phyloP scores from a whole-genome alignment of 257 asterid species.

The Coffea canephora region DNA sequence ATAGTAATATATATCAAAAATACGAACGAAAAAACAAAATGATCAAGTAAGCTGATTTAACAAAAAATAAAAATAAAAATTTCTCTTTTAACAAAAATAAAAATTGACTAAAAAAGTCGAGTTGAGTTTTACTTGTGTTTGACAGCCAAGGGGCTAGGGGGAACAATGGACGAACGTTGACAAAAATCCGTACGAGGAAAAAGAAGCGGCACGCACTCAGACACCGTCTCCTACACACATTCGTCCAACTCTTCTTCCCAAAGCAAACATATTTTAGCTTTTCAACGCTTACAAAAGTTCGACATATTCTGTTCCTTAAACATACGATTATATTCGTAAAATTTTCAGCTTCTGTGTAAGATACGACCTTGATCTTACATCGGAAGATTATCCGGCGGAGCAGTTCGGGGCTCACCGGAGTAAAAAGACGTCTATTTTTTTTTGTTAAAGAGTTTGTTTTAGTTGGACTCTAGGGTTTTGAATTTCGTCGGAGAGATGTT shows the following conservation, averaged over 20 bases:
- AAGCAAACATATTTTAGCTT: neutral
- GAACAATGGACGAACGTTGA: too few relatives aligned
- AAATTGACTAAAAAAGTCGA: neutral
- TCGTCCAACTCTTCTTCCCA: neutral
- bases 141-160: neutral
- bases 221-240: constrained; percentile 8
- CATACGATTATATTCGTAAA: neutral
- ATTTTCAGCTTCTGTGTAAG: neutral
- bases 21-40: too few relatives aligned
- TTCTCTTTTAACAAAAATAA: neutral
- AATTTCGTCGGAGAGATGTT: constrained; percentile 35
- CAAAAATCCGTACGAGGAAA: neutral
- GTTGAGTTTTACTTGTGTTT: neutral
- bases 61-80: too few relatives aligned
- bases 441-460: constrained; percentile 2
- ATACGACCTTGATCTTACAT: constrained; percentile 17
- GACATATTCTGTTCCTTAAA: neutral
- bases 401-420: neutral
- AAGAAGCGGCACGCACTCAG: neutral
- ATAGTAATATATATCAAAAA: too few relatives aligned
- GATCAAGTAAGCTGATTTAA: too few relatives aligned
- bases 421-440: neutral
- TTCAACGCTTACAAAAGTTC: too few relatives aligned
- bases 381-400: neutral
- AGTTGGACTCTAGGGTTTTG: constrained; percentile 7